Percentiles rank a stretch among this genome's conserved stretches.
Conservation (phyloP, 371 early-diverging fungal species). For the Dichotomocladium elegans region DNA sequence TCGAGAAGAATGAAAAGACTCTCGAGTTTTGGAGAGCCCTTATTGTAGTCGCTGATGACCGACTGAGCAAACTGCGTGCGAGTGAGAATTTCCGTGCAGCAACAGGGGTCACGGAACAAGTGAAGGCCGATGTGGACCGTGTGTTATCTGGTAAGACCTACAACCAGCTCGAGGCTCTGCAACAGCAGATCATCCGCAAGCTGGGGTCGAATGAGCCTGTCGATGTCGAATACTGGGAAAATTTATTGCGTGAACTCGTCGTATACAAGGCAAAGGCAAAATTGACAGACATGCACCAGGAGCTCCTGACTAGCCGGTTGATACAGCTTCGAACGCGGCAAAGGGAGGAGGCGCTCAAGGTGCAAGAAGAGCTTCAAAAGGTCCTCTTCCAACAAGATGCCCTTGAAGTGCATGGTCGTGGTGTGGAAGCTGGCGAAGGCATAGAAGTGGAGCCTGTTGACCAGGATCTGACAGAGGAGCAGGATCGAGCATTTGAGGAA, state of each 20-base stretch:
- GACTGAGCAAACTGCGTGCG: constrained; percentile 46
- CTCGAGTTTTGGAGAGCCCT: constrained; percentile 82
- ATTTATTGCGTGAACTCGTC: constrained; percentile 66
- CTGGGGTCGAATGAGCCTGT: constrained; percentile 68
- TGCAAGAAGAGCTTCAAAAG: constrained; percentile 62
- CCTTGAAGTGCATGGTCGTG: constrained; percentile 45
- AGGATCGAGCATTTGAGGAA: constrained; percentile 31
- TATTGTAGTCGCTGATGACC: constrained; percentile 79
- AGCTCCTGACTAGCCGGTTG: constrained; percentile 64
- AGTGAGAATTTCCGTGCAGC: constrained; percentile 22
- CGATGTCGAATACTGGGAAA: constrained; percentile 96
- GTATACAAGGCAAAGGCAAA: constrained; percentile 84
- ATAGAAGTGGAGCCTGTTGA: constrained; percentile 42
- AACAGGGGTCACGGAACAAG: constrained; percentile 33
- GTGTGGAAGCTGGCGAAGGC: constrained; percentile 43
- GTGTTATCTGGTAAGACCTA: constrained; percentile 74
- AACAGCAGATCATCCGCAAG: constrained; percentile 69
- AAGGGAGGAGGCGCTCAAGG: constrained; percentile 63
- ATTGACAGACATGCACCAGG: constrained; percentile 71
- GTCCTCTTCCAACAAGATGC: constrained; percentile 51
- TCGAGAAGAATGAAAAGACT: constrained; percentile 76
- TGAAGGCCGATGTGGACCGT: constrained; percentile 64
- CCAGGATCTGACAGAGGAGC: constrained; percentile 34
- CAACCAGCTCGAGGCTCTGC: constrained; percentile 66
- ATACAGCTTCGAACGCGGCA: constrained; percentile 66